Evolutionary conservation across 495 filamentous ascomycete species (phyloP).

Genomic region (Venustampulla echinocandica): DNA sequence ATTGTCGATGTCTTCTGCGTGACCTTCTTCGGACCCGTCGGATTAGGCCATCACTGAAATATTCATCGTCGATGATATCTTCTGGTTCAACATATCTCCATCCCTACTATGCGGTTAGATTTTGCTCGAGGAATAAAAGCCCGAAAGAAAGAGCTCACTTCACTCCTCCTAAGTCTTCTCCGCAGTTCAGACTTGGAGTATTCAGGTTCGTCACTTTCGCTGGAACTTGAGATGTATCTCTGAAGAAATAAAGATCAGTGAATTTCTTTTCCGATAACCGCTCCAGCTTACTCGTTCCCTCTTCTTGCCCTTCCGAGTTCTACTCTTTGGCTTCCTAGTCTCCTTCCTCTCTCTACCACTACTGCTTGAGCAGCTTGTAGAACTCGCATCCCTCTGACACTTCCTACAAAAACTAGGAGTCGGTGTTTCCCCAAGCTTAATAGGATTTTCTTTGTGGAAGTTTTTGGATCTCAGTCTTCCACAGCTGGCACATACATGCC

Average conservation of each 20-base stretch:
- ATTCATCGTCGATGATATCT: too few species aligned
- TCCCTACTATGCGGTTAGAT: too few species aligned
- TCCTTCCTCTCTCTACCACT: background rate
- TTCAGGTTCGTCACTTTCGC: background rate
- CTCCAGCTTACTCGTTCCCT: background rate
- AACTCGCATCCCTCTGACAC: conserved; percentile 22
- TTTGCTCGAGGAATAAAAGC: too few species aligned
- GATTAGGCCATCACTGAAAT: too few species aligned
- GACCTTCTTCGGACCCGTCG: too few species aligned
- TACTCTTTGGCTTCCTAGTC: conserved; percentile 1
- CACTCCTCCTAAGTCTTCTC: too few species aligned
- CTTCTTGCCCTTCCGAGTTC: conserved; percentile 2
- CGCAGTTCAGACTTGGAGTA: too few species aligned
- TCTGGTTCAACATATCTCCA: too few species aligned
- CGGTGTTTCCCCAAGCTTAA: conserved; percentile 19
- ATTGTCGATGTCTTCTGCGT: too few species aligned
- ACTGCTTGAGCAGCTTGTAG: conserved; percentile 10
- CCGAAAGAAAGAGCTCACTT: too few species aligned
- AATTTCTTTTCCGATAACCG: background rate
- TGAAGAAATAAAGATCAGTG: background rate
- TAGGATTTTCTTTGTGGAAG: conserved; percentile 24
- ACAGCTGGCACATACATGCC: conserved; percentile 28
- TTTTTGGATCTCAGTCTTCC: conserved; percentile 21
- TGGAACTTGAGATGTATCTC: background rate
- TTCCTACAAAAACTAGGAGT: conserved; percentile 23